Evolutionary conservation across 495 filamentous ascomycete species (phyloP), one percentile per base, ranked within the genome.

Genomic region (Aspergillus homomorphus): DNA sequence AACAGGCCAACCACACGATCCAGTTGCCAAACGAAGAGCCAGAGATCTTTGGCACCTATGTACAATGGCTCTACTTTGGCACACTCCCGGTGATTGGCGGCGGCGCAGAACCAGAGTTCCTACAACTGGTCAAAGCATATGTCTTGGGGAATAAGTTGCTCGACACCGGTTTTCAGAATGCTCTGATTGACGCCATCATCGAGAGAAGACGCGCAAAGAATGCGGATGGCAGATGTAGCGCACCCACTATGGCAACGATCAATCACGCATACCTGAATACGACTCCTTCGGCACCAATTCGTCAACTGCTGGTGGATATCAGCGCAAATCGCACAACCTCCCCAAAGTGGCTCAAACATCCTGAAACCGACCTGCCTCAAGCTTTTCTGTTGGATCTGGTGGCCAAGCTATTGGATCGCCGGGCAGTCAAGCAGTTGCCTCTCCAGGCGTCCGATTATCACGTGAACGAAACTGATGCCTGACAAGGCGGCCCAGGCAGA

Each of bases 31-130:
- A 58, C 1, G 56, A 58, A 6, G 48, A 52, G 26, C 56, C 46
- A 0, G 16, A 45, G 7, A 58, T 45, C 19, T 16, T 58, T 26
- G 48, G 14, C 20, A 16, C 51, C 16, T 58, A 58, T 46, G 4
- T 58, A 3, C 56, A 58, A 21, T 58, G 56, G 56, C 56, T 58
- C 20, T 58, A 58, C 22, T 58, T 22, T 20, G n/a, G 38, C 8
- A 45, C n/a, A 38, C 38, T 54, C 14, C 38, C 53, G 8, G 53
- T 45, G 28, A 12, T 44, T 45, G 23, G 22, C 23, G 38, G 24
- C n/a, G 18, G 1, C 16, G 19, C n/a, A n/a, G n/a, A n/a, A n/a
- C 1, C 24, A 45, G 38, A 45, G 21, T 54, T 24, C 6, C 38
- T 54, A 14, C 33, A 54, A 22, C 19, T 54, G 12, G n/a, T 45